phyloP scores from a whole-genome alignment of 139 green algal species.

The Tetradesmus lagerheimii region DNA sequence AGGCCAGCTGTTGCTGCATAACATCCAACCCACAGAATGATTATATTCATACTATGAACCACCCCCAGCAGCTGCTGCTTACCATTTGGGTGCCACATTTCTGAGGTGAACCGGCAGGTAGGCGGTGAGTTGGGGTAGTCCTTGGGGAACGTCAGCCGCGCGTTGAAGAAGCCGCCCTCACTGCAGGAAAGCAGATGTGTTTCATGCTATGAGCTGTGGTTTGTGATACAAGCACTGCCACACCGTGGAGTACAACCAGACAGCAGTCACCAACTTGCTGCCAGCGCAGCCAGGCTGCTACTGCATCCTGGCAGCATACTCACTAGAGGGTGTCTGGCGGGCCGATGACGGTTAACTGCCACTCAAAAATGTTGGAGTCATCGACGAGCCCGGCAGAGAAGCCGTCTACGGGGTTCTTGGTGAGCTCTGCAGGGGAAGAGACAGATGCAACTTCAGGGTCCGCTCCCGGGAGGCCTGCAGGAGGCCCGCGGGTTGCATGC shows the following conservation, averaged over 20 bases:
- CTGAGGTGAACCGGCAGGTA: conserved; percentile 95
- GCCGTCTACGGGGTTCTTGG: conserved; percentile 96
- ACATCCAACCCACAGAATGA: too few relatives aligned
- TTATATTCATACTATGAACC: too few relatives aligned
- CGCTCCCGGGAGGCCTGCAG: too few relatives aligned
- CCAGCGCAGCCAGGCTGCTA: background rate
- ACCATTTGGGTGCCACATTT: conserved; percentile 99
- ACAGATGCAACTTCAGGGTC: background rate
- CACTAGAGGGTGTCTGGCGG: conserved; percentile 98
- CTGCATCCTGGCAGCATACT: conserved; percentile 47
- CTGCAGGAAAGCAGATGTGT: conserved; percentile 64
- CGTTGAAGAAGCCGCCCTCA: conserved; percentile 99
- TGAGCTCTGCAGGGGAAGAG: conserved; percentile 87
- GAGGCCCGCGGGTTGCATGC: background rate
- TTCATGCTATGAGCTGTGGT: background rate
- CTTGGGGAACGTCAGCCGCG: conserved; percentile 93
- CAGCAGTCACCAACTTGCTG: background rate
- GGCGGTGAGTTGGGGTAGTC: conserved; percentile 99
- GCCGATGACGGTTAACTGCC: conserved; percentile 97
- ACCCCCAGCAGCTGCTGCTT: background rate
- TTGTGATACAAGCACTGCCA: too few relatives aligned
- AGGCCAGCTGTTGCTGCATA: too few relatives aligned
- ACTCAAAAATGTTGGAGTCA: conserved; percentile 99
- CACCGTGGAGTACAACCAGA: background rate
- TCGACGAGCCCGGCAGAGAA: conserved; percentile 98